A percentile compares a stretch with the other conserved stretches of the same genome.
These are phyloP conservation scores for Hirschioporus abietinus DNA, from an alignment of 768 basidiomycete species.

Conservation along the genomic window DNA sequence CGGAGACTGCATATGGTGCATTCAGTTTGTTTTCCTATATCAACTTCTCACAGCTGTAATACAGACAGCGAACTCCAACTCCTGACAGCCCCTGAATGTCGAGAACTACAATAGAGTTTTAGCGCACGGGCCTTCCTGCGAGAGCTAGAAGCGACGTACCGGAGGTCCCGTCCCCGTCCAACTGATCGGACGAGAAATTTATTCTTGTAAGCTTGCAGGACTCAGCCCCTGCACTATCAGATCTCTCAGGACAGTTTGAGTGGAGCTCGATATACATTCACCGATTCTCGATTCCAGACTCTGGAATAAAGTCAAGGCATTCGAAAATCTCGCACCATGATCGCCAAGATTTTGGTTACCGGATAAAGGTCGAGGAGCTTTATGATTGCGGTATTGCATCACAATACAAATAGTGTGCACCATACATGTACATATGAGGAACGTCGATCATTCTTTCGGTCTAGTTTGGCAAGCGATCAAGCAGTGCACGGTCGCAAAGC, in stretches of 20 bases:
- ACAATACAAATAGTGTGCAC: too few relatives aligned
- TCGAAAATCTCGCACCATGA: too few relatives aligned
- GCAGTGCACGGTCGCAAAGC: slow-evolving; percentile 44
- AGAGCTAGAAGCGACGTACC: neutral
- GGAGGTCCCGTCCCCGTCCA: neutral
- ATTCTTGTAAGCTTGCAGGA: neutral
- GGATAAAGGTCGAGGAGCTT: neutral
- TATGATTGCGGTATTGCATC: neutral
- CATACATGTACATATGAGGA: neutral
- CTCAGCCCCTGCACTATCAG: neutral
- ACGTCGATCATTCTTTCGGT: neutral
- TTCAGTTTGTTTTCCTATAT: neutral
- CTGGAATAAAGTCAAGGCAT: neutral
- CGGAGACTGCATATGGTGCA: neutral
- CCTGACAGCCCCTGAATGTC: neutral
- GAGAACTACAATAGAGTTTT: neutral
- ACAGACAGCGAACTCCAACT: neutral
- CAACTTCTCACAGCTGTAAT: neutral
- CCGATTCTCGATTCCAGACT: neutral
- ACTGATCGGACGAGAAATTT: too few relatives aligned
- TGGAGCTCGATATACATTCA: neutral
- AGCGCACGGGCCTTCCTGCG: neutral
- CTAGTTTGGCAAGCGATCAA: slow-evolving; percentile 60
- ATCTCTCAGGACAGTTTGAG: neutral
- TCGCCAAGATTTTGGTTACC: too few relatives aligned